phyloP scores from a whole-genome alignment of 495 filamentous ascomycete species.

The Penicillium salamii region DNA sequence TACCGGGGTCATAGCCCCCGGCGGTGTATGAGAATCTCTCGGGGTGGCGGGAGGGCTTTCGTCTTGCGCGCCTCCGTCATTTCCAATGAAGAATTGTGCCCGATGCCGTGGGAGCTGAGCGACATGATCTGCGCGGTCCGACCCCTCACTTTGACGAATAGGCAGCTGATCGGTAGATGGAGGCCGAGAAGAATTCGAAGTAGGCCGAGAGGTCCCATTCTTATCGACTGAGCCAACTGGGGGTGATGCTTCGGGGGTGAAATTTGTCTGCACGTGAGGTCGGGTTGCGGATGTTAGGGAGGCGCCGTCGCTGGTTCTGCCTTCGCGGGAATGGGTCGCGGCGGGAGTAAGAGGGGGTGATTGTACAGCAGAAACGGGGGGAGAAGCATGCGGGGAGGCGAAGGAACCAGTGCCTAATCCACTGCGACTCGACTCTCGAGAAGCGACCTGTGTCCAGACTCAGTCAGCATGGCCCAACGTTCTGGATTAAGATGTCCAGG shows the following conservation, averaged over 20 bases:
- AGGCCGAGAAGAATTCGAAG: constrained; percentile 41
- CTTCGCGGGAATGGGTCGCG: constrained; percentile 59
- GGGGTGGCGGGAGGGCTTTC: constrained; percentile 56
- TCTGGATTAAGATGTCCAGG: too few relatives aligned
- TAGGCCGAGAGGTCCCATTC: constrained; percentile 28
- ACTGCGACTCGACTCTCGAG: constrained; percentile 45
- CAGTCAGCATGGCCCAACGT: constrained; percentile 14
- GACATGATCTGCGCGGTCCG: constrained; percentile 38
- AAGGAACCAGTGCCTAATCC: constrained; percentile 37
- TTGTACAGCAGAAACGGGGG: constrained; percentile 62
- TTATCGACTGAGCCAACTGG: constrained; percentile 31
- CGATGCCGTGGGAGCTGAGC: constrained; percentile 53
- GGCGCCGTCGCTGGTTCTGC: constrained; percentile 28
- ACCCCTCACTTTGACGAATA: constrained; percentile 29
- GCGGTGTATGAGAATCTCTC: constrained; percentile 55
- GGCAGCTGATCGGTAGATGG: constrained; percentile 43
- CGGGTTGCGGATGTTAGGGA: constrained; percentile 32
- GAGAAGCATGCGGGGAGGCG: constrained; percentile 45
- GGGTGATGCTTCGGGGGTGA: constrained; percentile 48
- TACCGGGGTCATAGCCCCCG: constrained; percentile 69
- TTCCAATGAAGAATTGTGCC: constrained; percentile 71
- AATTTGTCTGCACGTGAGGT: constrained; percentile 62
- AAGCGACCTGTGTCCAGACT: constrained; percentile 37
- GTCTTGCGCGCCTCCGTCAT: constrained; percentile 52
- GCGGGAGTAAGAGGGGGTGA: constrained; percentile 90